Evolutionary conservation across 106 monocot species (phyloP), one percentile per base, ranked within the genome.

Genomic region (Narthecium ossifragum): DNA sequence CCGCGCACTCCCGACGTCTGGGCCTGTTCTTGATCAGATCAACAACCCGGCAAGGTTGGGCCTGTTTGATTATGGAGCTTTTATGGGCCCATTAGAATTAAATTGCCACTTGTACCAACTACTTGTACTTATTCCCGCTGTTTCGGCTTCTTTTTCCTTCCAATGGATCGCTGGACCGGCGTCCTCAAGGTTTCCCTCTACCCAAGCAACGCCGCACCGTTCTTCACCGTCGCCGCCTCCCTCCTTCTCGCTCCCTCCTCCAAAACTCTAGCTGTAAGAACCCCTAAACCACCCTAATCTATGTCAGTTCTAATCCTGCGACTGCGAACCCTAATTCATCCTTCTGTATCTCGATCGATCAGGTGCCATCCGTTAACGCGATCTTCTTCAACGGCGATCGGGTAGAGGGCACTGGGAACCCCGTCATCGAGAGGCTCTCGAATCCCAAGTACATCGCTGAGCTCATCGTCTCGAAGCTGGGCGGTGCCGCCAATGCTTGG

Each of bases 301-400:
- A 7, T 43, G 23, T 27, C 40, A 5, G 17, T 15, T 37, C 46
- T 63, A 20, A 46, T 26, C 29, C 45, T 61, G n/a, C 61, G 15
- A 17, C 50, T 23, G 39, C 17, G 26, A 33, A 53, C 38, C 38
- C 18, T 24, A 17, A 6, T 1, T 36, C 25, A 7, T 26, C 8
- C 17, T 26, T 46, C n/a, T 6, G 36, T n/a, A 7, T 57, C 30
- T 25, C 24, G n/a, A n/a, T n/a, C n/a, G n/a, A 58, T 3, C 70
- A 92, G 82, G 78, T 76, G 0, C 86, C 90, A 2, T 71, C 80
- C 2, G 46, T 71, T 7, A 96, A 96, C 46, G 90, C 73, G 6
- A 74, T 96, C 50, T 86, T 96, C 76, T 96, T 96, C 80, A 78
- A 67, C 8, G 94, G 94, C 32, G 94, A 96, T 51, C 68, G 75